phyloP scores from a whole-genome alignment of 768 basidiomycete genomes.

The Naganishia friedmannii region DNA sequence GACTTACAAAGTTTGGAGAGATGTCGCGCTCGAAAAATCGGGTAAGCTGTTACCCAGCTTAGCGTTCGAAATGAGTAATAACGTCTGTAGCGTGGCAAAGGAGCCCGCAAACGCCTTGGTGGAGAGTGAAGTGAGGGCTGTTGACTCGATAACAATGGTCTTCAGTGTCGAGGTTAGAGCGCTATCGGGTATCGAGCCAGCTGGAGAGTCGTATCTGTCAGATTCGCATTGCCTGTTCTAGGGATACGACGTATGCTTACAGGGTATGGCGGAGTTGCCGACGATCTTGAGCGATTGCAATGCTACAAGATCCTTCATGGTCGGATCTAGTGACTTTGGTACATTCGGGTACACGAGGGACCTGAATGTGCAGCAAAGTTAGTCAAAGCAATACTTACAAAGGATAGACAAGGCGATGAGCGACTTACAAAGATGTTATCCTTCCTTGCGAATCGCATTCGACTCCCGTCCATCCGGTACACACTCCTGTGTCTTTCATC shows the following conservation, averaged over 20 bases:
- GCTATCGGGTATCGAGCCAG: slow-evolving; percentile 43
- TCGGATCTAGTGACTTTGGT: slow-evolving; percentile 38
- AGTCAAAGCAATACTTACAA: neutral
- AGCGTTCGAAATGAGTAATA: slow-evolving; percentile 47
- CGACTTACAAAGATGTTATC: slow-evolving; percentile 45
- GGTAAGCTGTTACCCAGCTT: slow-evolving; percentile 48
- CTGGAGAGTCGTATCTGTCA: slow-evolving; percentile 33
- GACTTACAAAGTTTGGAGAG: slow-evolving; percentile 38
- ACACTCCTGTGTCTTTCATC: slow-evolving; percentile 42
- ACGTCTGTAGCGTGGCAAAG: slow-evolving; percentile 35
- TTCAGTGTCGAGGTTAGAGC: slow-evolving; percentile 40
- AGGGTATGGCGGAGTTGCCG: slow-evolving; percentile 46
- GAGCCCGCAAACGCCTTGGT: slow-evolving; percentile 33
- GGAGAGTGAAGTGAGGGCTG: slow-evolving; percentile 43
- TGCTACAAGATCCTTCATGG: slow-evolving; percentile 45
- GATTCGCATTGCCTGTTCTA: neutral
- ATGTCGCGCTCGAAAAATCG: slow-evolving; percentile 17
- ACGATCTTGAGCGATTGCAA: slow-evolving; percentile 44
- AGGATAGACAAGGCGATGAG: neutral
- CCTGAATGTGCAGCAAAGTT: slow-evolving; percentile 5
- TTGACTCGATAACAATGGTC: slow-evolving; percentile 47
- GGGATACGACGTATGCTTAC: slow-evolving; percentile 35
- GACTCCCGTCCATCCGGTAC: slow-evolving; percentile 49
- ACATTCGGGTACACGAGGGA: slow-evolving; percentile 45
- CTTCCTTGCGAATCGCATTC: slow-evolving; percentile 45